Base-by-base conservation (phyloP, 192 early-diverging fungal species). In the Linnemannia exigua region DNA sequence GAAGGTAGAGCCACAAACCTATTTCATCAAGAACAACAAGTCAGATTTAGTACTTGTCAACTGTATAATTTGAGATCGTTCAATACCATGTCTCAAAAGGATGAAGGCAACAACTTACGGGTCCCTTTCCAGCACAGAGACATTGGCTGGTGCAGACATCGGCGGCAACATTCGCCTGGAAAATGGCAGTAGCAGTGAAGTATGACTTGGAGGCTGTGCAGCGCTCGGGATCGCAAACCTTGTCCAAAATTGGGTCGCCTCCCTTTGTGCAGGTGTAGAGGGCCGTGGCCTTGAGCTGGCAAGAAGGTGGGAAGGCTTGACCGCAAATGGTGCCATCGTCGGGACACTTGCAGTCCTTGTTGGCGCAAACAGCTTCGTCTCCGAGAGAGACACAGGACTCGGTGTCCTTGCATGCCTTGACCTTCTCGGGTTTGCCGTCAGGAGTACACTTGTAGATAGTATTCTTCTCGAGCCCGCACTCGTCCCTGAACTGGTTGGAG, bases 1-100 rank as follows among this genome's bases (percentile, higher is more conserved):
- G 72, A 74, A 74, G 17, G 72, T 74, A 8, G 72, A 74, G 4
- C 72, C 72, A 14, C 72, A 74, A 12, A 51, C 71, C 48, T 72
- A 70, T 19, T 50, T 11, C 48, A 50, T n/a, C 35, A 35, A 70
- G 41, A n/a, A 38, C 36, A 41, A 14, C 15, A 15, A n/a, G n/a
- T n/a, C n/a, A n/a, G n/a, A n/a, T n/a, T n/a, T n/a, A n/a, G n/a
- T n/a, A n/a, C n/a, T n/a, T n/a, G n/a, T n/a, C n/a, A n/a, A n/a
- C n/a, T n/a, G n/a, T n/a, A n/a, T n/a, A n/a, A n/a, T n/a, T n/a
- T n/a, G n/a, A n/a, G n/a, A n/a, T n/a, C n/a, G n/a, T n/a, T n/a
- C n/a, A n/a, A n/a, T n/a, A n/a, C n/a, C n/a, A n/a, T n/a, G n/a
- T 63, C 67, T n/a, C n/a, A 17, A 67, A 14, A 17, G 6, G 33